Evolutionary conservation across 2,329 filamentous ascomycete species (phyloP).

Genomic region (Mycosphaerella sp.): DNA sequence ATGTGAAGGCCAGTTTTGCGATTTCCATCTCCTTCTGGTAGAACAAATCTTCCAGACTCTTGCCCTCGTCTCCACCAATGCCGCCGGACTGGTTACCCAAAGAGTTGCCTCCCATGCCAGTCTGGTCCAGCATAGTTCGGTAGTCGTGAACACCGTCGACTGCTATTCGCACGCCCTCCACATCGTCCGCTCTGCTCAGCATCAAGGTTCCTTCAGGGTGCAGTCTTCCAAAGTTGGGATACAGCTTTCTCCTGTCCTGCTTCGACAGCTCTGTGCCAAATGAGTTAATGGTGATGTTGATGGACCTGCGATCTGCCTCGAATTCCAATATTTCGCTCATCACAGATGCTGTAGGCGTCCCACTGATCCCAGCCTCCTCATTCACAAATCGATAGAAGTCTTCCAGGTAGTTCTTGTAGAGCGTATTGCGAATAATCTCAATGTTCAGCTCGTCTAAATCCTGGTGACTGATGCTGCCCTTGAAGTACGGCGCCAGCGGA

Average conservation of each 20-base stretch:
- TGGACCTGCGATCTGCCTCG: constrained; percentile 90
- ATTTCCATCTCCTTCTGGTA: constrained; percentile 99
- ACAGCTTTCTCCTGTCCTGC: constrained; percentile 89
- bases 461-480: constrained; percentile 89
- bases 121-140: constrained; percentile 91
- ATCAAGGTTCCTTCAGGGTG: constrained; percentile 93
- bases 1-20: constrained; percentile 87
- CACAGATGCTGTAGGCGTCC: constrained; percentile 84
- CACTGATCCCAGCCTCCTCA: constrained; percentile 74
- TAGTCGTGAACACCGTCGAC: constrained; percentile 92
- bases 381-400: constrained; percentile 96
- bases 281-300: constrained; percentile 98
- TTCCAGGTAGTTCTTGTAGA: constrained; percentile 99
- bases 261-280: constrained; percentile 96
- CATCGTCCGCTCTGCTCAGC: constrained; percentile 89
- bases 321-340: constrained; percentile 97
- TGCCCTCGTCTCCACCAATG: constrained; percentile 66
- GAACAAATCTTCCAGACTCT: constrained; percentile 93
- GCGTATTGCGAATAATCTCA: constrained; percentile 94
- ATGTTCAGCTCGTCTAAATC: constrained; percentile 99
- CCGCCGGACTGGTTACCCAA: constrained; percentile 82
- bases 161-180: constrained; percentile 86
- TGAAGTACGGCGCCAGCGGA: constrained; percentile 92
- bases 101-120: constrained; percentile 66
- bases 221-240: constrained; percentile 82